These are phyloP conservation scores for Candida sanyiensis DNA, from an alignment of 805 yeast species.

Conservation along the genomic window DNA sequence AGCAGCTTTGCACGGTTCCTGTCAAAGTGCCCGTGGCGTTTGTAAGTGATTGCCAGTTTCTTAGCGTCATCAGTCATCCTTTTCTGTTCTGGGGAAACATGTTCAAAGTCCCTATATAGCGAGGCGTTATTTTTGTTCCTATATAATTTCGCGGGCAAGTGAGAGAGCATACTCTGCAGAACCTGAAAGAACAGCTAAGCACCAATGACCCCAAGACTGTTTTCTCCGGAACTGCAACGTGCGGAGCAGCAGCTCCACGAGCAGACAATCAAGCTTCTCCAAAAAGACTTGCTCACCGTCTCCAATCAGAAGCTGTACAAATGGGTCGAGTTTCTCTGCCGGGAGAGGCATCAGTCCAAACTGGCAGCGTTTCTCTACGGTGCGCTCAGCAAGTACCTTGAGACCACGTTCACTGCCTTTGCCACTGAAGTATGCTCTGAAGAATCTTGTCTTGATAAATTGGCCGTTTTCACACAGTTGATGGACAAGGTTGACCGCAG, in stretches of 20 bases:
- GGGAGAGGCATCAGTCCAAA: slow-evolving; percentile 20
- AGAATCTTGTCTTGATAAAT: not conserved
- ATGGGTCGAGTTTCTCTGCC: slow-evolving; percentile 23
- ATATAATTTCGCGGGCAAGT: too few relatives aligned
- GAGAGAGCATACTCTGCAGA: not conserved
- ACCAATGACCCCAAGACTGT: slow-evolving; percentile 1
- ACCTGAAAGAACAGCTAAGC: not conserved
- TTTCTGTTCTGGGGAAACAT: too few relatives aligned
- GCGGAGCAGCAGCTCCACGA: slow-evolving; percentile 4
- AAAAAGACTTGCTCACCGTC: not conserved
- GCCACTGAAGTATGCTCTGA: not conserved
- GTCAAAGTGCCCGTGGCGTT: slow-evolving; percentile 21
- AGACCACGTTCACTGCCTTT: not conserved
- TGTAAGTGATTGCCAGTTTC: slow-evolving; percentile 15
- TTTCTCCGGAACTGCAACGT: slow-evolving; percentile 1
- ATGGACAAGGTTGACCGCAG: slow-evolving; percentile 7
- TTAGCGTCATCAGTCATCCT: slow-evolving; percentile 10
- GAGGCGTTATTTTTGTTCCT: too few relatives aligned
- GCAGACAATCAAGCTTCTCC: slow-evolving; percentile 3
- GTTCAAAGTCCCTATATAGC: too few relatives aligned
- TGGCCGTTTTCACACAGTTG: not conserved
- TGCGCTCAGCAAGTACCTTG: slow-evolving; percentile 6
- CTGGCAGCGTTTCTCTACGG: slow-evolving; percentile 13
- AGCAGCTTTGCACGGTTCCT: slow-evolving; percentile 14
- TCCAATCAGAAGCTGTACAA: slow-evolving; percentile 17